These are phyloP conservation scores for Hymenoscyphus infarciens DNA, from an alignment of 2,329 filamentous ascomycete species.

Conservation along the genomic window DNA sequence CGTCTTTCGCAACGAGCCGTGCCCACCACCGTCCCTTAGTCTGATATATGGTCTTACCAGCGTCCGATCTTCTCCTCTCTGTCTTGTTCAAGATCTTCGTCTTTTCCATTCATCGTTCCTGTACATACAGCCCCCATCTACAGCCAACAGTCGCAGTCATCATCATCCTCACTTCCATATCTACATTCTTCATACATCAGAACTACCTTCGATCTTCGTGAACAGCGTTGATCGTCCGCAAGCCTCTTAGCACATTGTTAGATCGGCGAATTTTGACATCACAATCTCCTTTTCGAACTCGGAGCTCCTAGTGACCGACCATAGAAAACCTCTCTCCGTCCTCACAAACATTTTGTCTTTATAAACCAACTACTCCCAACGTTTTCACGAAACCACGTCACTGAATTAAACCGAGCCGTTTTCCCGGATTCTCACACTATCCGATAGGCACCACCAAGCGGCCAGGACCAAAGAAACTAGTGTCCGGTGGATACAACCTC, in stretches of 20 bases:
- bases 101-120: conserved; percentile 5
- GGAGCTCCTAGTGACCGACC: background rate
- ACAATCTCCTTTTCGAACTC: background rate
- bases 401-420: background rate
- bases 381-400: background rate
- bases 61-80: conserved; percentile 13
- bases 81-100: conserved; percentile 3
- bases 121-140: conserved; percentile 5
- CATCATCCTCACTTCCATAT: background rate
- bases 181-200: background rate
- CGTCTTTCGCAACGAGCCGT: conserved; percentile 2
- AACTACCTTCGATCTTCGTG: background rate
- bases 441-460: background rate
- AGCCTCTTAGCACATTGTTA: background rate
- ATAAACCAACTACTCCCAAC: background rate
- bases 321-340: background rate
- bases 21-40: conserved; percentile 10
- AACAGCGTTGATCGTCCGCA: background rate
- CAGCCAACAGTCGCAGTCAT: background rate
- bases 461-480: background rate
- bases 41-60: conserved; percentile 15
- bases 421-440: background rate
- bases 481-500: no score
- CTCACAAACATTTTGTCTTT: background rate
- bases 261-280: background rate